Evolutionary conservation across 176 grass and related monocot species (phyloP).

Genomic region (Puccinellia tenuiflora): DNA sequence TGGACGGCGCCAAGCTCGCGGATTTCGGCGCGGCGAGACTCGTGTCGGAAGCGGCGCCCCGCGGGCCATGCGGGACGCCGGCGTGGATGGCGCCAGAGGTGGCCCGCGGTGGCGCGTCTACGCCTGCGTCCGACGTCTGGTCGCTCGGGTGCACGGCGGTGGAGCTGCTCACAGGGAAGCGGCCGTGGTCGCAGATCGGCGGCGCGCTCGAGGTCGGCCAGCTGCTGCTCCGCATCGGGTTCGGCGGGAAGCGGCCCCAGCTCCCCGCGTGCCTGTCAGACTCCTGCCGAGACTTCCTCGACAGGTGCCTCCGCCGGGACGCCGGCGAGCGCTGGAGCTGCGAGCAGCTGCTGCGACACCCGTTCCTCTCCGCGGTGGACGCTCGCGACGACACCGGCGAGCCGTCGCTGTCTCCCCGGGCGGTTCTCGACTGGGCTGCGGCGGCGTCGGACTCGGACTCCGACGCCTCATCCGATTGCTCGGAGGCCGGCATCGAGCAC

Average conservation of each 20-base stretch:
- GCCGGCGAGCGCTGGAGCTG: conserved; percentile 57
- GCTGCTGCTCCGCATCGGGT: conserved; percentile 54
- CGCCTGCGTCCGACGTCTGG: conserved; percentile 75
- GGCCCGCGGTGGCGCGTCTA: conserved; percentile 49
- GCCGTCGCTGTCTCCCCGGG: conserved; percentile 44
- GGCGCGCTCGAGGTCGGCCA: conserved; percentile 35
- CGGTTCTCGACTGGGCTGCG: conserved; percentile 57
- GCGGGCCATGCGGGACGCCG: conserved; percentile 43
- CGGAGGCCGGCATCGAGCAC: conserved; percentile 20
- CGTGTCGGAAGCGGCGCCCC: neutral
- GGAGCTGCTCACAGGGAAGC: conserved; percentile 63
- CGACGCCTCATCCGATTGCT: neutral
- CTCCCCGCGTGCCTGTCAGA: conserved; percentile 49
- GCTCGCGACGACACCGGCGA: neutral
- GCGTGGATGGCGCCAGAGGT: conserved; percentile 95
- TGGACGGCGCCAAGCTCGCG: conserved; percentile 48
- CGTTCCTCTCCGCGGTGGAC: conserved; percentile 47
- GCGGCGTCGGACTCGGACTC: conserved; percentile 30
- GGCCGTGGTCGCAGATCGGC: conserved; percentile 60
- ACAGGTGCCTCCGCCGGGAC: conserved; percentile 68
- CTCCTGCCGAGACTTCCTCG: conserved; percentile 55
- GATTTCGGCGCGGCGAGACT: conserved; percentile 72
- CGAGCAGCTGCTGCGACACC: conserved; percentile 63
- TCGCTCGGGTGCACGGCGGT: conserved; percentile 86
- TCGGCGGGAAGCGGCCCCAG: conserved; percentile 46